These are phyloP conservation scores for Isochrysis galbana DNA, from an alignment of 78 protist genomes.

Conservation along the genomic window DNA sequence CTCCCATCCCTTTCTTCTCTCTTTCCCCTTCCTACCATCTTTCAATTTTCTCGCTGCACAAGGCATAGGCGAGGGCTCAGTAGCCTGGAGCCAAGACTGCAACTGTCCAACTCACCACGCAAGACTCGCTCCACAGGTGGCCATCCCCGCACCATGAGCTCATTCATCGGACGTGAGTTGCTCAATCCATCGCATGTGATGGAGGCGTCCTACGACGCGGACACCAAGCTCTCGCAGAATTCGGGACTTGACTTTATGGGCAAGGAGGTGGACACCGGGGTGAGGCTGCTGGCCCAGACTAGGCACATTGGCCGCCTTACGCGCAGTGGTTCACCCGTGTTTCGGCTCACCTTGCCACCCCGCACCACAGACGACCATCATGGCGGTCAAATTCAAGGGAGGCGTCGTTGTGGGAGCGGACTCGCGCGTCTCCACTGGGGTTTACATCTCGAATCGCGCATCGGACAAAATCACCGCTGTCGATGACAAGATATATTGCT, in stretches of 20 bases:
- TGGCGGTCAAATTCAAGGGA: conserved; percentile 93
- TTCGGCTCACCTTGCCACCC: neutral
- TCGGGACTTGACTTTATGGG: neutral
- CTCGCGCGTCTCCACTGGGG: conserved; percentile 91
- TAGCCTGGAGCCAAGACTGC: neutral
- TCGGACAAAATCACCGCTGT: conserved; percentile 91
- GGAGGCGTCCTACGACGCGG: neutral
- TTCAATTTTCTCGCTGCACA: neutral
- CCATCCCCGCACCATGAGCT: neutral
- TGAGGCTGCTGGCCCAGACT: neutral
- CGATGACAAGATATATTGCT: conserved; percentile 76
- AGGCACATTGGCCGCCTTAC: neutral
- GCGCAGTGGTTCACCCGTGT: neutral
- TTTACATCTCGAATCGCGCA: conserved; percentile 92
- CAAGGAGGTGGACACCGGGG: neutral
- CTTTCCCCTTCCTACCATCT: neutral
- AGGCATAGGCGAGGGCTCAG: neutral
- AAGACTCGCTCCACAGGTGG: too few species aligned
- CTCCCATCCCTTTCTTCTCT: too few species aligned
- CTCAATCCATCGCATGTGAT: neutral
- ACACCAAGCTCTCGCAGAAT: neutral
- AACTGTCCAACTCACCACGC: too few species aligned
- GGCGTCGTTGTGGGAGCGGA: conserved; percentile 97
- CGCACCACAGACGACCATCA: conserved; percentile 85
- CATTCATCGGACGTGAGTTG: neutral